phyloP scores from a whole-genome alignment of 1,284 basidiomycete species.

The Sparassis latifolia region DNA sequence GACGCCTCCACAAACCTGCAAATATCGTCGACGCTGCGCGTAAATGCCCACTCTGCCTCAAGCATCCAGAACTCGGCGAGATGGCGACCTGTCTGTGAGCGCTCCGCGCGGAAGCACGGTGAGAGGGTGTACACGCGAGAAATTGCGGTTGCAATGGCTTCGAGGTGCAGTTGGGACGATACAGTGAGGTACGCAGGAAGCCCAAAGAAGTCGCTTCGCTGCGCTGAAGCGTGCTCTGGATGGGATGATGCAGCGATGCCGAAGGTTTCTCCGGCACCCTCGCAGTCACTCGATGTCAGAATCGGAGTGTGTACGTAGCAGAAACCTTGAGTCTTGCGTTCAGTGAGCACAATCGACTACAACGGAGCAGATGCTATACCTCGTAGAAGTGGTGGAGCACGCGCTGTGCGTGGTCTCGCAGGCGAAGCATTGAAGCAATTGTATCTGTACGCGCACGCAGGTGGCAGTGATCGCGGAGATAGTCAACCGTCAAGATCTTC shows the following conservation, averaged over 20 bases:
- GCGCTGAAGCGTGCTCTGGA: conserved; percentile 12
- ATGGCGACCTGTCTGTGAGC: conserved; percentile 84
- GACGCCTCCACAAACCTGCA: conserved; percentile 70
- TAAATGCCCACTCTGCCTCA: conserved; percentile 85
- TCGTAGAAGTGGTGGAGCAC: conserved; percentile 61
- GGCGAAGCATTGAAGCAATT: conserved; percentile 67
- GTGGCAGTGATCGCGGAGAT: conserved; percentile 79
- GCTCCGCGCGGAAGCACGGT: conserved; percentile 92
- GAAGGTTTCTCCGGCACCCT: conserved; percentile 97
- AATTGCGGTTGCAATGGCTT: conserved; percentile 76
- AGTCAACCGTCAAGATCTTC: conserved; percentile 66
- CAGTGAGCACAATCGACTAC: conserved; percentile 2
- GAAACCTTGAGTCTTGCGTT: conserved; percentile 66
- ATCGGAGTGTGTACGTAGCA: conserved; percentile 80
- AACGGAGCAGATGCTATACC: conserved; percentile 33
- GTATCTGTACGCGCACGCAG: conserved; percentile 73
- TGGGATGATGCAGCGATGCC: conserved; percentile 41
- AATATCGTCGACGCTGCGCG: conserved; percentile 43
- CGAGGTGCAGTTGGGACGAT: conserved; percentile 92
- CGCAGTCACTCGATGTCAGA: conserved; percentile 88
- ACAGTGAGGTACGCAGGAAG: conserved; percentile 86
- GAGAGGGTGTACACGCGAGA: conserved; percentile 86
- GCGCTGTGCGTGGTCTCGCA: conserved; percentile 55
- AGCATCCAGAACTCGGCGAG: conserved; percentile 99
- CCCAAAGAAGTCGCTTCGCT: conserved; percentile 54